These are phyloP conservation scores for Yarrowia sp. DNA, from an alignment of 805 yeast genomes.

Conservation along the genomic window DNA sequence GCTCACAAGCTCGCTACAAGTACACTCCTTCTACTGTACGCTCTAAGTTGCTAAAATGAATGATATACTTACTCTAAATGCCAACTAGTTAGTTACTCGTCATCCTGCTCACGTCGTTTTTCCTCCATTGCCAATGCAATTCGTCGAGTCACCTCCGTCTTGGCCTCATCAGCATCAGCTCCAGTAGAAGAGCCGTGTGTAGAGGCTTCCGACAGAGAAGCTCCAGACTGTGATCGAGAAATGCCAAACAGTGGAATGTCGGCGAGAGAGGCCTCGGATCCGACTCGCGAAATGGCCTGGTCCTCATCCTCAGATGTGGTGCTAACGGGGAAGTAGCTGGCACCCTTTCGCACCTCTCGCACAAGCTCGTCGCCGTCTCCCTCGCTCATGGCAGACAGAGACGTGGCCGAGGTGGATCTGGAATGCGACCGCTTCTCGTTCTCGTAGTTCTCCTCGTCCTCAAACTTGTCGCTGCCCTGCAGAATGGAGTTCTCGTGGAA, in stretches of 20 bases:
- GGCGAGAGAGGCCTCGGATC: slow-evolving; percentile 66
- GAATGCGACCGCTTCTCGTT: slow-evolving; percentile 10
- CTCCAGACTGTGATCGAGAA: slow-evolving; percentile 48
- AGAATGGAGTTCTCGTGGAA: slow-evolving; percentile 51
- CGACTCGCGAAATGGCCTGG: slow-evolving; percentile 63
- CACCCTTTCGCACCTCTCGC: slow-evolving; percentile 37
- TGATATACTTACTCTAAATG: slow-evolving; percentile 13
- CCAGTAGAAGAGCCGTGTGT: slow-evolving; percentile 30
- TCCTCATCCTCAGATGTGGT: slow-evolving; percentile 57
- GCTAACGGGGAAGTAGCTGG: slow-evolving; percentile 40
- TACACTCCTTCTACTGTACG: neutral
- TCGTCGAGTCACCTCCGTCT: slow-evolving; percentile 44
- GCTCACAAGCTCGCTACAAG: no score
- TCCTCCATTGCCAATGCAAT: slow-evolving; percentile 46
- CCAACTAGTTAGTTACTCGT: slow-evolving; percentile 36
- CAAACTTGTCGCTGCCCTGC: slow-evolving; percentile 40
- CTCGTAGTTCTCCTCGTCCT: slow-evolving; percentile 41
- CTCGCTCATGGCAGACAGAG: slow-evolving; percentile 32
- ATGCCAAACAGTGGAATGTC: slow-evolving; percentile 67
- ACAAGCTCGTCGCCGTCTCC: slow-evolving; percentile 39
- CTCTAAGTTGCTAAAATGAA: neutral
- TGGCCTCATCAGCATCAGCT: slow-evolving; percentile 41
- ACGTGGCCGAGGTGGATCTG: slow-evolving; percentile 18
- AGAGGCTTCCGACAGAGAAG: slow-evolving; percentile 36
- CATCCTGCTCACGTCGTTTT: slow-evolving; percentile 41